Evolutionary conservation across 2,329 filamentous ascomycete genomes (phyloP).

Genomic region (Apiospora saccharicola): DNA sequence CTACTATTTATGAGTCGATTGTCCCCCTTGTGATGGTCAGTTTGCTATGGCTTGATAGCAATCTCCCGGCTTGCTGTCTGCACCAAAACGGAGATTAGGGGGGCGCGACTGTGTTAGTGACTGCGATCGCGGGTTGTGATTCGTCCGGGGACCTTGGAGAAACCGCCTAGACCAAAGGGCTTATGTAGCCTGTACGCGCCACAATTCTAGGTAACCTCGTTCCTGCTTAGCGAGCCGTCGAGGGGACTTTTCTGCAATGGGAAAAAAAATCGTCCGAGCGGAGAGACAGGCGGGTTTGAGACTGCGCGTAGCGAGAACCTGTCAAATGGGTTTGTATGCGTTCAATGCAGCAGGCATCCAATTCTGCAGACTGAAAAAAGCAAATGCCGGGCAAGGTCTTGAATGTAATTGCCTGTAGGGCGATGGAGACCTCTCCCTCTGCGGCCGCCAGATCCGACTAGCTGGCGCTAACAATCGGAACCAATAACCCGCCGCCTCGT

Average conservation of each 20-base stretch:
- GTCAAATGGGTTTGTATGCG: not conserved
- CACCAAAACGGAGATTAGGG: not conserved
- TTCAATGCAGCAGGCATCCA: not conserved
- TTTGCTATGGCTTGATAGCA: not conserved
- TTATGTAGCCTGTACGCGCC: not conserved
- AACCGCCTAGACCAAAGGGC: not conserved
- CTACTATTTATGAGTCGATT: not conserved
- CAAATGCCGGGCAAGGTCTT: not conserved
- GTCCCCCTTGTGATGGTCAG: not conserved
- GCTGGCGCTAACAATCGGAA: not conserved
- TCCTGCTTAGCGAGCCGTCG: not conserved
- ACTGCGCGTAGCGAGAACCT: not conserved
- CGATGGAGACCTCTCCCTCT: not conserved
- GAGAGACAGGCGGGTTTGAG: not conserved
- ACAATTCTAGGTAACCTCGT: not conserved
- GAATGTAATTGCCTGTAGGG: not conserved
- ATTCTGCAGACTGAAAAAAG: not conserved
- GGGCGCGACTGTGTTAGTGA: not conserved
- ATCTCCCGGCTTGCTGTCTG: not conserved
- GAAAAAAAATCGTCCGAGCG: conserved; percentile 1
- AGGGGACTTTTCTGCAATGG: not conserved
- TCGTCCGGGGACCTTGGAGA: not conserved
- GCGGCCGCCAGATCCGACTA: not conserved
- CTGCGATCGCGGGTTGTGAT: not conserved
- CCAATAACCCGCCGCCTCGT: not conserved